Base-by-base conservation (phyloP, 176 grass and related monocot genomes). In the Alloteropsis semialata region DNA sequence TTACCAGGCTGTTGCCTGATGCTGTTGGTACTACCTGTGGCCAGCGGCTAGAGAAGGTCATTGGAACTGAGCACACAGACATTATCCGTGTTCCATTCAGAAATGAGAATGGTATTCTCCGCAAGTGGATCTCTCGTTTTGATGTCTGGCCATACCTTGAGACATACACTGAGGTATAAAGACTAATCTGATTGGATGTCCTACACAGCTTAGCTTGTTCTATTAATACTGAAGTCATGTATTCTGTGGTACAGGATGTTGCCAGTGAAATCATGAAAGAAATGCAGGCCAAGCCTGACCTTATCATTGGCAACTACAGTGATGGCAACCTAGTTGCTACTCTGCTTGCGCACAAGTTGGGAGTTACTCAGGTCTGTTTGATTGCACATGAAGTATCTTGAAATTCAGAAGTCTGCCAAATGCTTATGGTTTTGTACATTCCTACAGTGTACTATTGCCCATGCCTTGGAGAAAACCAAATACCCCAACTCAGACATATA, bases 81-180 rank as follows among this genome's bases (percentile, higher is more conserved):
- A 98, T 98, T 79, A 85, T 98, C 6, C 90, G 96, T 78, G 90
- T 98, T 63, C 96, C 96, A 57, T 98, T 98, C 57, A 93, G 96
- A 83, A 98, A 81, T 33, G 88, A 98, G 75, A 91, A 89, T 1
- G 93, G 96, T 5, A 85, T 96, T 30, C 82, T 96, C 57, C 91
- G 96, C 66, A 96, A 90, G 91, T 99, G 96, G 96, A 99, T 92
- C 83, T 96, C 93, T 10, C 93, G 96, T 81, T 98, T 98, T 71
- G 96, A 98, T 88, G 96, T 98, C 44, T 98, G 96, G 96, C 96
- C 96, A 41, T 98, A 90, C 84, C 88, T 98, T 62, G 96, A 98
- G 81, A 90, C 84, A 70, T 98, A 91, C 87, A 95, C 92, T 21
- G 96, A 98, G 90, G 95, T 97, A 85, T 38, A 70, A 27, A 28